phyloP scores from a whole-genome alignment of 352 stramenopile species.

The Phytophthora nicotianae region DNA sequence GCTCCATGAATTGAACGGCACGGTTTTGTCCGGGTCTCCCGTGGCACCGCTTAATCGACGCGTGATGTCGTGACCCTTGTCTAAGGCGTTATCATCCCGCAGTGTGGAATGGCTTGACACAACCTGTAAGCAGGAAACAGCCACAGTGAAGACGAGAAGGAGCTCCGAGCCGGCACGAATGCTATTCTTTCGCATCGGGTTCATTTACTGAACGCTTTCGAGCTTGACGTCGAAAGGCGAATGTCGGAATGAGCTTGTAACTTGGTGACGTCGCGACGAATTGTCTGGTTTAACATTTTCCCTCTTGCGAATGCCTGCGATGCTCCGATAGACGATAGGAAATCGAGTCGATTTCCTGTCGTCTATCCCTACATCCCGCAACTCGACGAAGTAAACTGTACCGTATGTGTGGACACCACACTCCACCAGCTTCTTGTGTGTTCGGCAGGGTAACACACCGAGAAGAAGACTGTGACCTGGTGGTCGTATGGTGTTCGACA shows the following conservation, averaged over 20 bases:
- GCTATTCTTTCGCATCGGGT: constrained; percentile 2
- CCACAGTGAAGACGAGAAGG: neutral
- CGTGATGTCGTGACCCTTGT: neutral
- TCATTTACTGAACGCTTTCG: neutral
- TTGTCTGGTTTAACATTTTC: constrained; percentile 18
- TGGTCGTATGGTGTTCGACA: neutral
- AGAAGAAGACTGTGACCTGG: neutral
- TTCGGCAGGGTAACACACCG: constrained; percentile 9
- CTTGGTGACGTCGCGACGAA: constrained; percentile 5
- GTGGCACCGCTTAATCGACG: constrained; percentile 30
- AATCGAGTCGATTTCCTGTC: constrained; percentile 9
- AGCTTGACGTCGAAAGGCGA: constrained; percentile 7
- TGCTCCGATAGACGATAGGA: constrained; percentile 9
- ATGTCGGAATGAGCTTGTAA: constrained; percentile 16
- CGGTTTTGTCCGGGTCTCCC: constrained; percentile 26
- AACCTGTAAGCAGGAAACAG: neutral
- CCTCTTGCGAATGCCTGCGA: neutral
- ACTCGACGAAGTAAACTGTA: constrained; percentile 13
- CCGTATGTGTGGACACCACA: constrained; percentile 2
- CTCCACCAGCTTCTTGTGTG: constrained; percentile 16
- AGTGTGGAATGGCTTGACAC: constrained; percentile 10
- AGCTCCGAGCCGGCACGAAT: neutral
- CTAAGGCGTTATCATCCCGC: constrained; percentile 5
- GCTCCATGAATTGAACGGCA: constrained; percentile 49
- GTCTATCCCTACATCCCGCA: constrained; percentile 22